These are phyloP conservation scores for Xanthoconium purpureum DNA, from an alignment of 768 basidiomycete species.

Conservation along the genomic window DNA sequence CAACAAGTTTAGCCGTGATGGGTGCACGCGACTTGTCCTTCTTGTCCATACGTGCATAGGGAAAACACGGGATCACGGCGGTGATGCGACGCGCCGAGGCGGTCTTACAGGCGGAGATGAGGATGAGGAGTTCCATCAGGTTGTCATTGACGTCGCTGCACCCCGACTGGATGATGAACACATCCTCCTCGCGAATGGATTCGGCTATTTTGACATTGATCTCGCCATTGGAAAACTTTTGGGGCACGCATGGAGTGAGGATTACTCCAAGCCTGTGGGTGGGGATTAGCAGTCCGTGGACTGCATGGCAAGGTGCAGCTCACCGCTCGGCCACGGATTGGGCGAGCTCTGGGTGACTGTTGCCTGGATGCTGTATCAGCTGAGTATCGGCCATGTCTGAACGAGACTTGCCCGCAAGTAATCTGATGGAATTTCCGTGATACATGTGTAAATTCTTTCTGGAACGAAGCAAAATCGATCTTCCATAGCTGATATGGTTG, in stretches of 20 bases:
- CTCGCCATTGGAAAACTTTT: slow-evolving; percentile 93
- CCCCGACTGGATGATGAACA: slow-evolving; percentile 96
- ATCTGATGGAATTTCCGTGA: slow-evolving; percentile 76
- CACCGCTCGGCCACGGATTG: slow-evolving; percentile 94
- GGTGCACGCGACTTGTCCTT: slow-evolving; percentile 96
- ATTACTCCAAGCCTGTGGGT: slow-evolving; percentile 79
- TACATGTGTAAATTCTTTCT: slow-evolving; percentile 58
- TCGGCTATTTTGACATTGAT: slow-evolving; percentile 93
- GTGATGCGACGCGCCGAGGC: slow-evolving; percentile 94
- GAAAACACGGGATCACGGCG: slow-evolving; percentile 97
- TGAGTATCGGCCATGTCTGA: neutral
- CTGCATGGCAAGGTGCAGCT: slow-evolving; percentile 52
- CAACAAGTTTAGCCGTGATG: slow-evolving; percentile 97
- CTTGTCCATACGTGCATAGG: slow-evolving; percentile 96
- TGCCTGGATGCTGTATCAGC: slow-evolving; percentile 55
- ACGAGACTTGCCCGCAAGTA: slow-evolving; percentile 60
- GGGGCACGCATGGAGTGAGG: slow-evolving; percentile 80
- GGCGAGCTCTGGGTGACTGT: slow-evolving; percentile 98
- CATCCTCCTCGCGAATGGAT: slow-evolving; percentile 96
- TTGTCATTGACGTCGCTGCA: slow-evolving; percentile 91
- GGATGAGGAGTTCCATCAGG: slow-evolving; percentile 97
- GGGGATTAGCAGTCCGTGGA: slow-evolving; percentile 52
- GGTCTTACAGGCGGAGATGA: slow-evolving; percentile 97
- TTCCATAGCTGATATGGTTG: slow-evolving; percentile 6
- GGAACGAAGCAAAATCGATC: slow-evolving; percentile 7